Evolutionary conservation across 2,329 filamentous ascomycete species (phyloP), one percentile per base, ranked within the genome.

Genomic region (Fusarium liriodendri): DNA sequence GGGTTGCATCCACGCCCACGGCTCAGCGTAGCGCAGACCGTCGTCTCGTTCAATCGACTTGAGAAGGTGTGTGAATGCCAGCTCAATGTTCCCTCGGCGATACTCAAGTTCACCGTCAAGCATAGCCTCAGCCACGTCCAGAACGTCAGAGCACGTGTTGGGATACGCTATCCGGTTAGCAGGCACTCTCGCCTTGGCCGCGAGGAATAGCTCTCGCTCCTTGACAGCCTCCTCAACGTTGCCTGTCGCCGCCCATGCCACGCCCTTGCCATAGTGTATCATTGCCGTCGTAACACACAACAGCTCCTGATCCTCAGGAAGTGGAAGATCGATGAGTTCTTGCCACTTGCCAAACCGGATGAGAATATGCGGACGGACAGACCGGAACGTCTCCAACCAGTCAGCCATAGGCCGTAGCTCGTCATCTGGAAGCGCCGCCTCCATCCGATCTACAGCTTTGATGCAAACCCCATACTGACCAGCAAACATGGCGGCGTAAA

Each of bases 1-100:
- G 0, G 92, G 92, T 74, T 93, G 91, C 91, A 94, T 93, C 92
- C 92, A 94, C 0, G 89, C 90, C 92, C 92, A 94, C 0, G 92
- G 92, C 79, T 94, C 92, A 29, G 91, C 89, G 70, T 93, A 94
- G 0, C 88, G 88, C n/a, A 94, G 84, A 0, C 79, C 80, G 70
- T 93, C 91, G 64, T 93, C 90, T 8, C 88, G 84, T 1, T 83
- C 79, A 25, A 92, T 88, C 0, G 91, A 87, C 22, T 80, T 82
- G 4, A 86, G 85, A 5, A 94, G 83, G 64, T 88, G 85, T 10
- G 80, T 74, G 72, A 93, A 94, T 0, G 92, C 92, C 0, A 79
- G 52, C 0, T 89, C 86, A 62, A 88, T 85, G 57, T 92, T 87
- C 0, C 87, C 87, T 5, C 84, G 85, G 2, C 93, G 90, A 76